Conservation (phyloP, 2,329 filamentous ascomycete species). For the Hypomyces perniciosus region DNA sequence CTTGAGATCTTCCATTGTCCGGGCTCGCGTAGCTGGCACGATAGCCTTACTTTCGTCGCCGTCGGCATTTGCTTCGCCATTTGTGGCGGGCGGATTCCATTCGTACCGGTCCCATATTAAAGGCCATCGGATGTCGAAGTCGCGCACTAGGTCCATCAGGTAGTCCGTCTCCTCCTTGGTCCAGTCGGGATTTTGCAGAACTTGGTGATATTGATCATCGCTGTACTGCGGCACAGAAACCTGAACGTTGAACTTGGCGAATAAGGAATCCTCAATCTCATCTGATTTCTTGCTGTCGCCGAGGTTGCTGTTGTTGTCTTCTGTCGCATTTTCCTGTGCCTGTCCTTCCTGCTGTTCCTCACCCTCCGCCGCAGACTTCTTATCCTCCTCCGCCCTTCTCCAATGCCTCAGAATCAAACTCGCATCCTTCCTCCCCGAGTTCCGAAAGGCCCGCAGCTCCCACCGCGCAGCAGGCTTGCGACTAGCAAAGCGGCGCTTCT, state of each 20-base stretch:
- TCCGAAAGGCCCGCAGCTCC: slow-evolving; percentile 66
- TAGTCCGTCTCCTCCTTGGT: slow-evolving; percentile 92
- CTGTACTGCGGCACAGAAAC: slow-evolving; percentile 75
- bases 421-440: slow-evolving; percentile 67
- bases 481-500: slow-evolving; percentile 50
- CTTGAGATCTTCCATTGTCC: slow-evolving; percentile 87
- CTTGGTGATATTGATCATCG: slow-evolving; percentile 76
- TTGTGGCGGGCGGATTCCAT: slow-evolving; percentile 46
- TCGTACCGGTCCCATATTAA: slow-evolving; percentile 92
- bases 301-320: slow-evolving; percentile 4
- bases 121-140: slow-evolving; percentile 85
- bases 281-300: not conserved
- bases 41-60: slow-evolving; percentile 47
- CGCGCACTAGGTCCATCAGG: slow-evolving; percentile 64
- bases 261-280: slow-evolving; percentile 54
- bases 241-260: slow-evolving; percentile 83
- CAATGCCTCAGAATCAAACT: slow-evolving; percentile 70
- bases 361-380: slow-evolving; percentile 25
- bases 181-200: slow-evolving; percentile 73
- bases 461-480: slow-evolving; percentile 55
- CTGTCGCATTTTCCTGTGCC: slow-evolving; percentile 24
- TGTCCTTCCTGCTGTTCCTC: not conserved
- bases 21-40: slow-evolving; percentile 45
- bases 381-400: slow-evolving; percentile 56
- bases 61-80: slow-evolving; percentile 39